Percentiles rank a stretch among this genome's conserved stretches.
phyloP scores from a whole-genome alignment of 2,329 filamentous ascomycete species.

The Neofusicoccum parvum region DNA sequence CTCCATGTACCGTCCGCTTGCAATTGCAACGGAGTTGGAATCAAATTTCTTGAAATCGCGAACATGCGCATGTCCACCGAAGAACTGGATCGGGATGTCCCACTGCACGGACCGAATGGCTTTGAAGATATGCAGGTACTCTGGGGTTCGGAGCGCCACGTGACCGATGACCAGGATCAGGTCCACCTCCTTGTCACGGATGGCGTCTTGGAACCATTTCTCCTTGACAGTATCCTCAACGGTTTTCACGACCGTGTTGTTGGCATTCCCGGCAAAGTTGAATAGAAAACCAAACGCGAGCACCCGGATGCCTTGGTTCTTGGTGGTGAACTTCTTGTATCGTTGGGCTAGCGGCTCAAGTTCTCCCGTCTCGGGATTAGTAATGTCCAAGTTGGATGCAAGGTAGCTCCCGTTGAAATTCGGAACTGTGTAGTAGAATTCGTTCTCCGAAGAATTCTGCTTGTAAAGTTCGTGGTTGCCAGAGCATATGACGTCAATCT shows the following conservation, averaged over 20 bases:
- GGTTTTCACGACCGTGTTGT: constrained; percentile 82
- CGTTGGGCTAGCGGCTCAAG: constrained; percentile 76
- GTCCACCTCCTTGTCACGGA: constrained; percentile 77
- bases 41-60: constrained; percentile 83
- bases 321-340: constrained; percentile 88
- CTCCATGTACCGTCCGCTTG: constrained; percentile 90
- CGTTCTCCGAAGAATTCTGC: constrained; percentile 72
- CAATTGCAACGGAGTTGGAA: constrained; percentile 73
- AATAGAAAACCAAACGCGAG: constrained; percentile 94
- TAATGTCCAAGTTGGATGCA: constrained; percentile 90
- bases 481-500: constrained; percentile 80
- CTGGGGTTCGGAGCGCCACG: constrained; percentile 76
- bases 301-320: constrained; percentile 81
- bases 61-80: constrained; percentile 88
- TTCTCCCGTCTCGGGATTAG: constrained; percentile 70
- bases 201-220: constrained; percentile 84
- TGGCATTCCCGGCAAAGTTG: constrained; percentile 86
- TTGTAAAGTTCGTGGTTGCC: constrained; percentile 97
- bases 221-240: constrained; percentile 81
- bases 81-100: constrained; percentile 86
- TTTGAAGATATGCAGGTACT: constrained; percentile 76
- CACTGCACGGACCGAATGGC: constrained; percentile 76
- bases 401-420: constrained; percentile 81
- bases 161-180: constrained; percentile 87
- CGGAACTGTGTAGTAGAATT: constrained; percentile 78